Conservation (phyloP, 768 basidiomycete species). For the Xerocomus brunneocitrinus region DNA sequence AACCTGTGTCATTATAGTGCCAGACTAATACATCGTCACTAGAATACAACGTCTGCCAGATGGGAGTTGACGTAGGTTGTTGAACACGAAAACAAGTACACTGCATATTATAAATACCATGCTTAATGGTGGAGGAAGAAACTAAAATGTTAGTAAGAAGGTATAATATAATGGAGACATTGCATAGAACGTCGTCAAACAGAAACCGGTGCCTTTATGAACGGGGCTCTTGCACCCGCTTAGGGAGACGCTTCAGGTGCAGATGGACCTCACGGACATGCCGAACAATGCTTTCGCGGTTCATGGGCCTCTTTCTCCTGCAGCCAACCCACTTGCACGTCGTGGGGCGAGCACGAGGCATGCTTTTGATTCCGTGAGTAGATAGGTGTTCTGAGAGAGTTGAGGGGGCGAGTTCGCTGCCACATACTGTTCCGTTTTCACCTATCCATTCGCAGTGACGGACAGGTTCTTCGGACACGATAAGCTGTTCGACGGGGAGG, state of each 20-base stretch:
- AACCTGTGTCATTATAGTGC: neutral
- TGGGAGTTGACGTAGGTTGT: neutral
- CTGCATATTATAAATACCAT: neutral
- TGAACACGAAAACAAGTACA: neutral
- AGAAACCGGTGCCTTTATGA: neutral
- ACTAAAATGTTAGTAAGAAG: neutral
- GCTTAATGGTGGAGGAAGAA: neutral
- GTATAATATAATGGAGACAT: neutral
- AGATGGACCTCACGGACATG: slow-evolving; percentile 18
- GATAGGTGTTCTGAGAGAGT: slow-evolving; percentile 12
- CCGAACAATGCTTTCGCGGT: slow-evolving; percentile 19
- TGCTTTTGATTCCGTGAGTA: slow-evolving; percentile 11
- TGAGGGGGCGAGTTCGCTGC: neutral
- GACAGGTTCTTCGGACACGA: no score
- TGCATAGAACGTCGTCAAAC: neutral
- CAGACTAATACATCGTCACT: neutral
- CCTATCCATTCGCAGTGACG: slow-evolving; percentile 5
- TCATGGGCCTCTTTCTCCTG: slow-evolving; percentile 1
- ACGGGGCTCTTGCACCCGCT: neutral
- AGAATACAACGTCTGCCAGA: neutral
- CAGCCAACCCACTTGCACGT: slow-evolving; percentile 15
- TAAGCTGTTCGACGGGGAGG: neutral
- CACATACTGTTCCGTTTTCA: slow-evolving; percentile 1
- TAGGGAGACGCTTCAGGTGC: slow-evolving; percentile 2
- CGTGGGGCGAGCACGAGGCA: neutral